Base-by-base conservation (phyloP, 2,329 filamentous ascomycete genomes). In the Cordyceps militaris region DNA sequence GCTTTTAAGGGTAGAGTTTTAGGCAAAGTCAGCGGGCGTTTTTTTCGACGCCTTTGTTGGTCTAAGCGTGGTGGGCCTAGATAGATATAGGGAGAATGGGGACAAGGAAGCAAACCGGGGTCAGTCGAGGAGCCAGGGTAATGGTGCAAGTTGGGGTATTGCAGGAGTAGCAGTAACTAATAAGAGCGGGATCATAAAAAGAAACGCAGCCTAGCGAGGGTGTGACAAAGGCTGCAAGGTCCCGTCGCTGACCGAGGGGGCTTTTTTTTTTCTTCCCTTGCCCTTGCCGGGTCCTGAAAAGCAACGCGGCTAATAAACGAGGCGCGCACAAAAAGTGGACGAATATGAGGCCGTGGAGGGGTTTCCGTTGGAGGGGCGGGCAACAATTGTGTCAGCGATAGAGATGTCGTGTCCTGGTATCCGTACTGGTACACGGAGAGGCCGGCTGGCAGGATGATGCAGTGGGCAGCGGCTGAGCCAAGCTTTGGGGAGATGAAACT, bases 21-120 rank as follows among this genome's bases (percentile, higher is more conserved):
- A 4, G 50, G 51, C 38, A 44, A 30, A 40, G 40, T n/a, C 8
- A 23, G 51, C 28, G 42, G 51, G 51, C 51, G 51, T 26, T 46
- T 46, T 54, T 52, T 26, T 38, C 36, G 40, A 54, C 38, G 51
- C 43, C 51, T 52, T 54, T 54, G 51, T 54, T 54, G 51, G 51
- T 54, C 40, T 54, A 34, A 34, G 51, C 40, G 19, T n/a, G 36
- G 51, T 44, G 51, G 51, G 51, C 40, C 42, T 46, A 19, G 51
- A 46, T 46, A 54, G 36, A 46, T 14, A 16, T 16, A 24, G 44
- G 21, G 49, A 50, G 47, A 24, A 54, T 46, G 42, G 51, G 40
- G 51, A 46, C 51, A n/a, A 21, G n/a, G 26, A 24, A 28, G 28
- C 40, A 54, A 54, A 36, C 51, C 21, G 51, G 51, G 51, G 40